Conservation (phyloP, 345 rosid species). For the Eucalyptus sp. region DNA sequence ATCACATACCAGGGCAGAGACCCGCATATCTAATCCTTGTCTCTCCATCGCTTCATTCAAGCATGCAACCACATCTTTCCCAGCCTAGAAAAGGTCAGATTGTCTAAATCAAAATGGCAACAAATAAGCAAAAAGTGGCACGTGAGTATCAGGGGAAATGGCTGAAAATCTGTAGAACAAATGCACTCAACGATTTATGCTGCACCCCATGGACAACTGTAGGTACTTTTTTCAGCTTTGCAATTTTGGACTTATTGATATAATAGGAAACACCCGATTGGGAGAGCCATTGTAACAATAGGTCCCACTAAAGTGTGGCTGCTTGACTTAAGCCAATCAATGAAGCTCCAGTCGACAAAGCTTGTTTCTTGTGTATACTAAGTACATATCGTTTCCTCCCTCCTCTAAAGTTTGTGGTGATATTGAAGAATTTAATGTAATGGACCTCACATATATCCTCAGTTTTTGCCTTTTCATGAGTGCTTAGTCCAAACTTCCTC, state of each 20-base stretch:
- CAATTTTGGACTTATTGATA: not conserved
- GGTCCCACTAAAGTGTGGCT: not conserved
- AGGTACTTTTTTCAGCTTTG: not conserved
- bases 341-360: not conserved
- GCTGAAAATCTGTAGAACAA: not conserved
- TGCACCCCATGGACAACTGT: not conserved
- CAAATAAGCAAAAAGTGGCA: not conserved
- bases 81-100: conserved; percentile 33
- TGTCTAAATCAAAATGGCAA: not conserved
- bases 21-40: conserved; percentile 55
- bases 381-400: not conserved
- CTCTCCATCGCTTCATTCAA: conserved; percentile 76
- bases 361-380: not conserved
- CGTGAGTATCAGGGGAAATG: not conserved
- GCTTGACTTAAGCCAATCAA: not conserved
- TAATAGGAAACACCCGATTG: not conserved
- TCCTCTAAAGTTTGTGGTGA: not conserved
- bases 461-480: not conserved
- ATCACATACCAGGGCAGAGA: conserved; percentile 60
- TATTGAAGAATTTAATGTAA: not conserved
- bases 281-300: not conserved
- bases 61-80: conserved; percentile 69
- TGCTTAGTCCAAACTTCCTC: not conserved
- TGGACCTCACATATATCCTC: not conserved
- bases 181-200: not conserved